phyloP scores from a whole-genome alignment of 2,329 filamentous ascomycete genomes.

The Cladophialophora yegresii region DNA sequence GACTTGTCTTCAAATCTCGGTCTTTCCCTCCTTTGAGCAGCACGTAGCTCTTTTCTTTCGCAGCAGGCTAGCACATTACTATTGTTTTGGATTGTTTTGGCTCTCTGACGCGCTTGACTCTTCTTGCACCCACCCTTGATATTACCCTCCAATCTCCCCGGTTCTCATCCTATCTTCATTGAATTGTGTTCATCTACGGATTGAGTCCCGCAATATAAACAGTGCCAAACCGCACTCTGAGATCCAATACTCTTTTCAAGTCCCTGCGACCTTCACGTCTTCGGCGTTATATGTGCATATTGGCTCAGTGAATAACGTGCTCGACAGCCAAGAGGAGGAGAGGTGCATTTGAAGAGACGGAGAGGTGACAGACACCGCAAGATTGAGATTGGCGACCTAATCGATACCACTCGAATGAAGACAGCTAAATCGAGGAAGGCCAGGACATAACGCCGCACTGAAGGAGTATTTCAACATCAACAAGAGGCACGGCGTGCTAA shows the following conservation, averaged over 20 bases:
- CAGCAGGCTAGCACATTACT: background rate
- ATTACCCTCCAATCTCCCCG: background rate
- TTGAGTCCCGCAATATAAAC: background rate
- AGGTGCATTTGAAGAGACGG: background rate
- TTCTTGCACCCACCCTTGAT: background rate
- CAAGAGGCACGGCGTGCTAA: too few species aligned
- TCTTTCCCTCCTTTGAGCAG: background rate
- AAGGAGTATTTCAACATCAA: background rate
- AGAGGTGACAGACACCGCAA: background rate
- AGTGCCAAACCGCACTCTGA: background rate
- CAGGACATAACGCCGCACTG: background rate
- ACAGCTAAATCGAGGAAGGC: background rate
- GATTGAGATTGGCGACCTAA: background rate
- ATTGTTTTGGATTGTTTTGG: background rate
- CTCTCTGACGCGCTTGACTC: background rate
- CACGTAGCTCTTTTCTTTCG: background rate
- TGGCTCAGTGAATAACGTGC: background rate
- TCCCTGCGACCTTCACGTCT: background rate
- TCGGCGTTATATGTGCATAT: background rate
- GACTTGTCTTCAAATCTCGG: background rate
- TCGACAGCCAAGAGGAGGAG: background rate
- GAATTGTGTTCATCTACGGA: background rate
- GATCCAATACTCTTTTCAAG: background rate
- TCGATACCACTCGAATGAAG: background rate
- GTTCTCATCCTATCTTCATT: background rate